Conservation (phyloP, 1,139 yeast genomes). For the Blastobotrys apis region DNA sequence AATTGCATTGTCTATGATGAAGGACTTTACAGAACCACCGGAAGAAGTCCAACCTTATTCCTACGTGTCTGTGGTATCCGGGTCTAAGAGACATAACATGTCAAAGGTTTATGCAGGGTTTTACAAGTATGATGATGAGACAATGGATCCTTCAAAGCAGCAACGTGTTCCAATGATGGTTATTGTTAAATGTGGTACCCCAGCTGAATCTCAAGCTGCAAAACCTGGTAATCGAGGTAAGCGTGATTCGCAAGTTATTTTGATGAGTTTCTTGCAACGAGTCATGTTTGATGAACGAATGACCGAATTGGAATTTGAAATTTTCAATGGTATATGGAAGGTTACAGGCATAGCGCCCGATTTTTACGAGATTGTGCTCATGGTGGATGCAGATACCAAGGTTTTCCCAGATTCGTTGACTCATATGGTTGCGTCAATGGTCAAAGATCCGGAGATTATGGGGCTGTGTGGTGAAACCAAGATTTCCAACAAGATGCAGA, state of each 20-base stretch:
- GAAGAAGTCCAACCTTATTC: conserved; percentile 26
- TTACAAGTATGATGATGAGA: conserved; percentile 26
- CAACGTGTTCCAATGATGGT: conserved; percentile 48
- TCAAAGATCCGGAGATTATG: conserved; percentile 33
- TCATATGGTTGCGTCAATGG: conserved; percentile 32
- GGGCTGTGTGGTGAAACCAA: conserved; percentile 38
- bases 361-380: conserved; percentile 33
- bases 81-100: conserved; percentile 30
- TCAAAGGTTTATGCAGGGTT: conserved; percentile 35
- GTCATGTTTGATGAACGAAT: conserved; percentile 38
- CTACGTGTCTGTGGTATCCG: conserved; percentile 34
- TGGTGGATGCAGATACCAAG: conserved; percentile 39
- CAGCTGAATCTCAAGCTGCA: conserved; percentile 36
- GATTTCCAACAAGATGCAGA: conserved; percentile 33
- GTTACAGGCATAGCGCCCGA: conserved; percentile 33
- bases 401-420: conserved; percentile 32
- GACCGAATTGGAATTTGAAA: conserved; percentile 35
- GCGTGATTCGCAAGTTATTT: conserved; percentile 36
- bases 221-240: conserved; percentile 38
- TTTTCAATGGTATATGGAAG: conserved; percentile 32
- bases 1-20: conserved; percentile 49
- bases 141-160: conserved; percentile 53
- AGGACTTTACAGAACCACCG: conserved; percentile 42
- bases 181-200: conserved; percentile 33
- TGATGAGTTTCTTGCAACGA: conserved; percentile 36